Percentiles rank a stretch among this genome's conserved stretches.
Conservation (phyloP, 2,329 filamentous ascomycete genomes). For the Alternaria sp. region DNA sequence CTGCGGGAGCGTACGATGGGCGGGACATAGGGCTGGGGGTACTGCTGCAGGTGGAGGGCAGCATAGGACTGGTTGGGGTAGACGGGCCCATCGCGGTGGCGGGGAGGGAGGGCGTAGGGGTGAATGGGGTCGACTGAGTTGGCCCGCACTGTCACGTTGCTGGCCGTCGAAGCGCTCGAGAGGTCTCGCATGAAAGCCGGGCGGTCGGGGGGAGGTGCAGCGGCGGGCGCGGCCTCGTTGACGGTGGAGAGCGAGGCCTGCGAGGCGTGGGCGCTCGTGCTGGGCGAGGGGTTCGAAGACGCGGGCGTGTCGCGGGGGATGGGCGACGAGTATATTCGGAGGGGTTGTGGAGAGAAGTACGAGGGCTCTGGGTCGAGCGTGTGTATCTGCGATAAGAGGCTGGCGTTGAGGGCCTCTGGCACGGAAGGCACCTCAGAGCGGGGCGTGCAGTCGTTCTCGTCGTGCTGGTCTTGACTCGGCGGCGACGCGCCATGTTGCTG, state of each 20-base stretch:
- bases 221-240: constrained; percentile 12
- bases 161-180: constrained; percentile 51
- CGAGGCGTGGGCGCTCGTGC: constrained; percentile 35
- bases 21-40: constrained; percentile 45
- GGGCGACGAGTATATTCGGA: constrained; percentile 41
- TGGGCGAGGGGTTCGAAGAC: constrained; percentile 42
- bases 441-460: constrained; percentile 48
- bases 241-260: constrained; percentile 28
- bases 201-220: constrained; percentile 36
- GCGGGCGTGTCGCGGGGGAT: constrained; percentile 36
- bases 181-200: constrained; percentile 50
- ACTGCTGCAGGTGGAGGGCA: constrained; percentile 56
- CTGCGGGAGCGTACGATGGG: constrained; percentile 50
- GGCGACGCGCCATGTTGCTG: constrained; percentile 9
- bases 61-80: constrained; percentile 60
- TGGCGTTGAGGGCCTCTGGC: constrained; percentile 29
- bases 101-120: constrained; percentile 20
- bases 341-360: constrained; percentile 50
- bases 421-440: constrained; percentile 49
- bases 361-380: constrained; percentile 37
- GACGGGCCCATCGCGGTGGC: constrained; percentile 43
- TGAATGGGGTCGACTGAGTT: constrained; percentile 33
- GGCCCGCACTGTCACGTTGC: constrained; percentile 50
- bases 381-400: constrained; percentile 25
- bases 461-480: constrained; percentile 16